Base-by-base conservation (phyloP, 805 yeast species). In the Candida peoriensis region DNA sequence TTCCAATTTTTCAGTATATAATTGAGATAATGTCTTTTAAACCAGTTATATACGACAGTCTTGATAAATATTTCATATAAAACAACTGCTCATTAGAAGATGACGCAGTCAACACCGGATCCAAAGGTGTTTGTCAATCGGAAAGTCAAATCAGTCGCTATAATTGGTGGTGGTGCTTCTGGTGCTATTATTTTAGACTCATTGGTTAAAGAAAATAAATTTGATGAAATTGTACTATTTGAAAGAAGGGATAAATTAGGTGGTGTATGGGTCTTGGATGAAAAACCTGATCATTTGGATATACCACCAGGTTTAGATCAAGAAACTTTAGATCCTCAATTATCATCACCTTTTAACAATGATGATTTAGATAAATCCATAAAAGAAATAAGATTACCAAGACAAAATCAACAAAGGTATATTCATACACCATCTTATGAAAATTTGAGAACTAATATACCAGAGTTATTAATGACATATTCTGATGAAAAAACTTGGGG, bases 121-220 rank as follows among this genome's bases (percentile, higher is more conserved):
- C n/a, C n/a, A n/a, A 25, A 10, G 12, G 19, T 30, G 28, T 18
- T 28, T 3, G 23, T 18, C 28, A 22, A 27, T 3, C 21, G 15
- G n/a, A 20, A 19, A 19, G 26, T 15, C 24, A 50, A 47, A 32
- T 46, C 56, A 5, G 47, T 69, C 8, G 74, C 72, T 14, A 57
- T 70, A 20, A 66, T 70, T 21, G 75, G 76, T 5, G 75, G 70
- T n/a, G 76, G 76, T 11, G 73, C 76, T 6, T 61, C 70, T 4
- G 76, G 75, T 6, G 63, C 70, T 16, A 59, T 70, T 30, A 50
- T 62, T 0, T 49, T 68, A 8, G 73, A 69, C 30, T 28, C 62
- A 0, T 43, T 70, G 10, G 43, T 66, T 4, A 48, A 59, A 33
- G 72, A 68, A 37, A 38, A 45, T 3, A 37, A 35, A 2, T 59